phyloP scores from a whole-genome alignment of 805 yeast genomes.

The Saccharomycopsis selenospora region DNA sequence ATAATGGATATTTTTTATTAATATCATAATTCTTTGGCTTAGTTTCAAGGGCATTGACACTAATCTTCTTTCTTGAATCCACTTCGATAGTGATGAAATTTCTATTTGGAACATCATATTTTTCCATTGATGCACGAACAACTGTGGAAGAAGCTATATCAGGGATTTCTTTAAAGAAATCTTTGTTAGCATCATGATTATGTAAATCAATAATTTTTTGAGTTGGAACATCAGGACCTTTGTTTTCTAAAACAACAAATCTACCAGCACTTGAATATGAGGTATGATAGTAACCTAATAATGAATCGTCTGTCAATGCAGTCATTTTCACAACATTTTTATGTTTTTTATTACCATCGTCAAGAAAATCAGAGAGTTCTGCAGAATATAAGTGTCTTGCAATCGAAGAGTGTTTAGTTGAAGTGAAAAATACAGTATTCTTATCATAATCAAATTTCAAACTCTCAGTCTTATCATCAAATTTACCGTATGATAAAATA shows the following conservation, averaged over 20 bases:
- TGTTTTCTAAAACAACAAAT: constrained; percentile 44
- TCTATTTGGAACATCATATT: constrained; percentile 45
- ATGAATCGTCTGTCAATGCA: constrained; percentile 29
- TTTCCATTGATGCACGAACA: constrained; percentile 23
- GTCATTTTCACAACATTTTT: constrained; percentile 11
- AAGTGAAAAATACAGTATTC: constrained; percentile 45
- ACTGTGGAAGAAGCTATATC: constrained; percentile 21
- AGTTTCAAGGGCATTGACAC: constrained; percentile 51
- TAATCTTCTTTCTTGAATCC: constrained; percentile 31
- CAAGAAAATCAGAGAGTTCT: constrained; percentile 30
- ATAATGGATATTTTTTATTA: constrained; percentile 46
- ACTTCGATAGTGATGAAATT: constrained; percentile 30
- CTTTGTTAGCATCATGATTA: constrained; percentile 30
- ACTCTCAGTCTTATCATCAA: constrained; percentile 44
- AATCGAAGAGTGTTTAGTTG: constrained; percentile 49
- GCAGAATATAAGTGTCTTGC: constrained; percentile 55
- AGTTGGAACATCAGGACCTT: constrained; percentile 74
- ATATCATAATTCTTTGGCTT: constrained; percentile 49
- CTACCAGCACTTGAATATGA: constrained; percentile 51
- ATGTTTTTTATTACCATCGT: constrained; percentile 7
- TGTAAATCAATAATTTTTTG: constrained; percentile 66
- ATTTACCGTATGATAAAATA: constrained; percentile 38
- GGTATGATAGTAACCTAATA: constrained; percentile 42
- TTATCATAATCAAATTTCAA: constrained; percentile 41
- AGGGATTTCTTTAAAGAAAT: constrained; percentile 23